Conservation (phyloP, 345 rosid species). For the Diplotaxis tenuifolia region DNA sequence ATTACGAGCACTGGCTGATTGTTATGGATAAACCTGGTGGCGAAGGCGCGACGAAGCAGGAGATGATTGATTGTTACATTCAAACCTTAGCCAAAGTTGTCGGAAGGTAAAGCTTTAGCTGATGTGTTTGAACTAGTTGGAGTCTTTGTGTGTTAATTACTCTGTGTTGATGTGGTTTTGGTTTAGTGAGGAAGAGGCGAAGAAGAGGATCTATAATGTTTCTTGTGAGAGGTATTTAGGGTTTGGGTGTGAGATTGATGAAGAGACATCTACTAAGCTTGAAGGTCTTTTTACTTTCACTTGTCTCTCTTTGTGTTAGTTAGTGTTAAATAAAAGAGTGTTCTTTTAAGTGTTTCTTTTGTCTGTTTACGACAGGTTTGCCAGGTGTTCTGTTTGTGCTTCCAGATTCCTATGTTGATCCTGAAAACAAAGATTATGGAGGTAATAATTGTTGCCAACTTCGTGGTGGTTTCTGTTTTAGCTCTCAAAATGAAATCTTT, state of each 20-base stretch:
- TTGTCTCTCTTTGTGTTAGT: neutral
- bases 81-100: conserved; percentile 78
- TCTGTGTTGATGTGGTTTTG: conserved; percentile 13
- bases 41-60: conserved; percentile 81
- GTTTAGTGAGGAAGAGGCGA: conserved; percentile 86
- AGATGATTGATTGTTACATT: conserved; percentile 89
- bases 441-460: conserved; percentile 39
- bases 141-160: neutral
- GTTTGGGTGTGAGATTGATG: conserved; percentile 92
- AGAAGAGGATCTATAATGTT: conserved; percentile 82
- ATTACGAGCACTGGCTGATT: conserved; percentile 94
- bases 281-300: conserved; percentile 52
- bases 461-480: too few relatives aligned
- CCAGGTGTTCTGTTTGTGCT: conserved; percentile 92
- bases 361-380: conserved; percentile 47
- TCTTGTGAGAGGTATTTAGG: conserved; percentile 95
- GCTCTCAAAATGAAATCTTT: neutral
- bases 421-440: conserved; percentile 89
- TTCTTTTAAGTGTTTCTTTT: neutral
- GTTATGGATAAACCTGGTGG: conserved; percentile 97
- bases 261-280: conserved; percentile 89
- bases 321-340: neutral
- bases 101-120: conserved; percentile 51
- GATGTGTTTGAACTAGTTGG: neutral
- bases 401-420: conserved; percentile 91